Conservation (phyloP, 2,329 filamentous ascomycete genomes). For the Stemphylium vesicarium region DNA sequence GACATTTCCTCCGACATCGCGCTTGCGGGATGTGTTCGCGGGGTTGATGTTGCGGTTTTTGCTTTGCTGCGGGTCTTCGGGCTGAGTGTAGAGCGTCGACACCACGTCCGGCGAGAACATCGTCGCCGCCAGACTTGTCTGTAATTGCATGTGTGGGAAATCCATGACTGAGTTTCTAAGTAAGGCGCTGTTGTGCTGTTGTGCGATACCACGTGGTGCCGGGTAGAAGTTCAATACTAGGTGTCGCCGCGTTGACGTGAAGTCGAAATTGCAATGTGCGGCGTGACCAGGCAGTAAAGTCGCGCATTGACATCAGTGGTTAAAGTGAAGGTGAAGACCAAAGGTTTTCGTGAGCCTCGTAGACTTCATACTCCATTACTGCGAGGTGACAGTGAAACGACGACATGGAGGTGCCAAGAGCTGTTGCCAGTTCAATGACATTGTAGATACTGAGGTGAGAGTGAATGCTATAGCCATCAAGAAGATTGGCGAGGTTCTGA, state of each 20-base stretch:
- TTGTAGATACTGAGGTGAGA: too few relatives aligned
- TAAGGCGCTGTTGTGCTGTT: not conserved
- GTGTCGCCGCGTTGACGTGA: conserved; percentile 1
- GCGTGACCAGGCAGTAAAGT: not conserved
- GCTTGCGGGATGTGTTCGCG: not conserved
- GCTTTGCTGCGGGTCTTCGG: not conserved
- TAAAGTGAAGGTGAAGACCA: conserved; percentile 1
- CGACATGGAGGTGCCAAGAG: too few relatives aligned
- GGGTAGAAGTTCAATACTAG: not conserved
- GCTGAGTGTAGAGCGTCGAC: conserved; percentile 1
- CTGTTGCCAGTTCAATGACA: too few relatives aligned
- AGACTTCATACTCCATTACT: not conserved
- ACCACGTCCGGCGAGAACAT: conserved; percentile 6
- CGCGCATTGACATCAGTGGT: conserved; percentile 1
- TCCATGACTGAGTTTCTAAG: conserved; percentile 2
- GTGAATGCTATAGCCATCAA: too few relatives aligned
- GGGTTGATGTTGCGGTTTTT: not conserved
- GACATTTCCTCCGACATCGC: not conserved
- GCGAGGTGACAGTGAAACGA: too few relatives aligned
- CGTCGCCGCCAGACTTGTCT: conserved; percentile 3
- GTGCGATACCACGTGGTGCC: not conserved
- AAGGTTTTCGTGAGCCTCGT: not conserved
- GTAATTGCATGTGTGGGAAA: conserved; percentile 8
- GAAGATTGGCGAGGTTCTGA: too few relatives aligned
- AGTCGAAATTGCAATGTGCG: not conserved